A percentile compares a stretch with the other conserved stretches of the same genome.
phyloP scores from a whole-genome alignment of 768 basidiomycete species.

The Rhodosporidiobolus sp. region DNA sequence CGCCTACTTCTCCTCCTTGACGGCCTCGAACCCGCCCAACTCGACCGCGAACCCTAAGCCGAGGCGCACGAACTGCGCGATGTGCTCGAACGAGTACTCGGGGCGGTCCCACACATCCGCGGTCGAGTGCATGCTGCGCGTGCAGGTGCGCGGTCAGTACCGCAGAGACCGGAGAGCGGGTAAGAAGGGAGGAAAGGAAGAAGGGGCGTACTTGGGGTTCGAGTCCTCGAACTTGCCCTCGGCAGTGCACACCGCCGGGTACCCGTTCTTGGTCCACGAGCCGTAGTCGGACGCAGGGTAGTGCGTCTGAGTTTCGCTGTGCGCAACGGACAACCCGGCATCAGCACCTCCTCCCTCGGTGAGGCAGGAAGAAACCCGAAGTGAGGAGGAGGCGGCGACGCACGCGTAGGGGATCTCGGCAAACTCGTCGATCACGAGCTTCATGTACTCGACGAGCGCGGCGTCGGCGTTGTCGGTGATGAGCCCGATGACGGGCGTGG shows the following conservation, averaged over 20 bases:
- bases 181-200: neutral
- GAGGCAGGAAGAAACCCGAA: no score
- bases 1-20: neutral
- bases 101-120: constrained; percentile 3
- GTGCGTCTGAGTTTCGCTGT: constrained; percentile 29
- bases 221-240: constrained; percentile 36
- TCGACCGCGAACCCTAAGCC: constrained; percentile 42
- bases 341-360: constrained; percentile 11
- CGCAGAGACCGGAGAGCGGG: neutral
- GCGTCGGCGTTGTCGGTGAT: constrained; percentile 44
- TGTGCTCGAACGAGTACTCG: constrained; percentile 45
- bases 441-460: constrained; percentile 40
- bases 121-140: constrained; percentile 43
- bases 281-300: constrained; percentile 20
- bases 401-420: constrained; percentile 38
- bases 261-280: constrained; percentile 32
- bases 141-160: neutral
- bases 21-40: constrained; percentile 27
- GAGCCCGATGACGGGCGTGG: constrained; percentile 42
- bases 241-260: constrained; percentile 28
- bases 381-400: neutral
- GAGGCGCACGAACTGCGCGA: constrained; percentile 43
- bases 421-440: constrained; percentile 38
- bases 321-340: neutral
- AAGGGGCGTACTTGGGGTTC: constrained; percentile 35